phyloP scores from a whole-genome alignment of 1,139 yeast species.

The Meyerozyma elateridarum region DNA sequence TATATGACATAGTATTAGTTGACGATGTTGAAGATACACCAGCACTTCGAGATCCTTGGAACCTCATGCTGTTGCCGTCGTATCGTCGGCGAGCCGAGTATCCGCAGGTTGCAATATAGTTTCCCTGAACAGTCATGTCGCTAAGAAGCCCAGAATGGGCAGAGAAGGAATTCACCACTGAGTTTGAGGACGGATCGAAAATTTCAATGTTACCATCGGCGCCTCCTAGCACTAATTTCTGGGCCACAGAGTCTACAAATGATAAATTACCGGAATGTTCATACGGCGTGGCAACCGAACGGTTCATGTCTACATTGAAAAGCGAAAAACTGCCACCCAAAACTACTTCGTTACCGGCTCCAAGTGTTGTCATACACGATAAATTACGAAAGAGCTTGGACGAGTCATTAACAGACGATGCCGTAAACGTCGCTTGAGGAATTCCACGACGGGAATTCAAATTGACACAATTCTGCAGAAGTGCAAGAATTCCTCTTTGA shows the following conservation, averaged over 20 bases:
- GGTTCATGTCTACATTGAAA: slow-evolving; percentile 57
- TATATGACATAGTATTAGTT: slow-evolving; percentile 16
- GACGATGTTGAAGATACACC: slow-evolving; percentile 1
- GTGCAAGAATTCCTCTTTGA: slow-evolving; percentile 53
- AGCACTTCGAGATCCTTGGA: not conserved
- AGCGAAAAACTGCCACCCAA: slow-evolving; percentile 35
- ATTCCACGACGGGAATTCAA: slow-evolving; percentile 58
- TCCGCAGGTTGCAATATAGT: slow-evolving; percentile 79
- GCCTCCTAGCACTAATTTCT: slow-evolving; percentile 58
- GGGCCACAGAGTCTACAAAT: slow-evolving; percentile 29
- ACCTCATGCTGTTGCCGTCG: no score
- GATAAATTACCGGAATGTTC: slow-evolving; percentile 31
- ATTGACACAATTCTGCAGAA: slow-evolving; percentile 49
- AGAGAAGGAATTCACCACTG: slow-evolving; percentile 52
- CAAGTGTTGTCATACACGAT: slow-evolving; percentile 35
- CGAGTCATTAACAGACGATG: slow-evolving; percentile 18
- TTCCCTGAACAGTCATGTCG: slow-evolving; percentile 74
- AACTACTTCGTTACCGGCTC: slow-evolving; percentile 32
- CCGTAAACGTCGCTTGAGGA: slow-evolving; percentile 32
- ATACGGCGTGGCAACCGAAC: slow-evolving; percentile 31
- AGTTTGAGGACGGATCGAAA: slow-evolving; percentile 62
- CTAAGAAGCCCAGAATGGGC: slow-evolving; percentile 77
- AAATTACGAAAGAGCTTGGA: slow-evolving; percentile 20
- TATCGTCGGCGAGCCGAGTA: slow-evolving; percentile 50
- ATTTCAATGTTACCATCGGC: slow-evolving; percentile 68